Conservation (phyloP, 179 eudicot species). For the Drosera spatulata region DNA sequence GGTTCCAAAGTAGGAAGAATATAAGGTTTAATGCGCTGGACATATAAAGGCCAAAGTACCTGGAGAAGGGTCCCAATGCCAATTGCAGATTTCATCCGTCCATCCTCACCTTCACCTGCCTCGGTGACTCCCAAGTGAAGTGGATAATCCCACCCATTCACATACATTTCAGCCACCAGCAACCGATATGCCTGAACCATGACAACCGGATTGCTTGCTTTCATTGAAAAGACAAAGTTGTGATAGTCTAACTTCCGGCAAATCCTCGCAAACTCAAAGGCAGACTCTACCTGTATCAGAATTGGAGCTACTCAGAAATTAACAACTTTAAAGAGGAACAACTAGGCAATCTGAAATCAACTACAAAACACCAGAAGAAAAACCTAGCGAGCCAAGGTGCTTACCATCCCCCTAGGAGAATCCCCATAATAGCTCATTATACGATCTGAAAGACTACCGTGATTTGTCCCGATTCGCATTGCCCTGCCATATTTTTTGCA, state of each 20-base stretch:
- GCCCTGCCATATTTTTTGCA: constrained; percentile 96
- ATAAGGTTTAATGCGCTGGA: no score
- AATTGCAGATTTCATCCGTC: constrained; percentile 97
- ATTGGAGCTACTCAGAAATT: constrained; percentile 5
- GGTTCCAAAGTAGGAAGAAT: not conserved
- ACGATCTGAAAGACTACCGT: constrained; percentile 98
- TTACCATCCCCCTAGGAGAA: constrained; percentile 98
- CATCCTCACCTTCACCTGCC: constrained; percentile 99
- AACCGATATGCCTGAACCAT: constrained; percentile 98
- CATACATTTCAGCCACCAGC: constrained; percentile 92
- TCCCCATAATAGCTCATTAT: constrained; percentile 99
- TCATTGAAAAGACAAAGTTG: constrained; percentile 94
- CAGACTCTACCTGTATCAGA: constrained; percentile 84
- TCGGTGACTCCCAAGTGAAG: constrained; percentile 96
- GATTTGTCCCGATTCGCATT: constrained; percentile 98
- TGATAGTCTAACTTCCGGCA: constrained; percentile 94
- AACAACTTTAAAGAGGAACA: not conserved
- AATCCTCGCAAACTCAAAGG: constrained; percentile 95
- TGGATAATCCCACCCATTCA: constrained; percentile 96
- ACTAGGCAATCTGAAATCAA: constrained; percentile 2
- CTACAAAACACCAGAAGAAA: constrained; percentile 3
- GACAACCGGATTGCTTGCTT: constrained; percentile 97
- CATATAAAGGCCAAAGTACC: constrained; percentile 19
- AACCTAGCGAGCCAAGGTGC: not conserved
- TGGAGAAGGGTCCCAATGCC: constrained; percentile 99